Evolutionary conservation across 768 basidiomycete genomes (phyloP), one percentile per base, ranked within the genome.

Genomic region (Arthromyces matolae): DNA sequence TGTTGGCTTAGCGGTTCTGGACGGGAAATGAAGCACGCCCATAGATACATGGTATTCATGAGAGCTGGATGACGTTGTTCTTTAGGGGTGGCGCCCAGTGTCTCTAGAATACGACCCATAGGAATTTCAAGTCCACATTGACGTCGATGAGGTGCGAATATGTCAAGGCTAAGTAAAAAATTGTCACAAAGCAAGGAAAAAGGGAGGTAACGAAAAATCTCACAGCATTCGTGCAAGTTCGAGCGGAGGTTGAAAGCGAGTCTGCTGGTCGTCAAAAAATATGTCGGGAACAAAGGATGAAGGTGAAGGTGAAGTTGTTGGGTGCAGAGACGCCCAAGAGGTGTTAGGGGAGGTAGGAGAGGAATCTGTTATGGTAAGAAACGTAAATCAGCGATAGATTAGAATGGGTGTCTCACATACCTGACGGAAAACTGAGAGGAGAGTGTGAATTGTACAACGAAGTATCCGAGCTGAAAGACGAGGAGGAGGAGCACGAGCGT

Each of bases 11-110:
- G 71, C 5, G 80, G 75, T 31, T 80, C 83, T 6, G 86, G 82
- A 18, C 85, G 76, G 8, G 89, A 87, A 32, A 90, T 75, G 60
- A 84, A 87, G 63, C 87, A 90, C 2, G 86, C 84, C 84, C 88
- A 89, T 6, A 90, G 78, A 61, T 83, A 91, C 59, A 90, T 83
- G 51, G 87, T 76, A 59, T 89, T 87, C 74, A 89, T 80, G 12
- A 92, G 75, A 45, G 77, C 80, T 8, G 89, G 83, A 58, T 91
- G 89, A 16, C 81, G 80, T 46, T 85, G 86, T 48, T 86, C 81
- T 38, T 75, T 55, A 4, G 62, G 45, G 13, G 83, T 77, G 5
- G 73, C 69, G 35, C 66, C 68, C 33, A 89, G 68, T 27, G 80
- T 80, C 39, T 84, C 81, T 25, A 82, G 71, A 38, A 91, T 69